A percentile compares a stretch with the other conserved stretches of the same genome.
Conservation (phyloP, 2,329 filamentous ascomycete genomes). For the Coniochaeta sp. region DNA sequence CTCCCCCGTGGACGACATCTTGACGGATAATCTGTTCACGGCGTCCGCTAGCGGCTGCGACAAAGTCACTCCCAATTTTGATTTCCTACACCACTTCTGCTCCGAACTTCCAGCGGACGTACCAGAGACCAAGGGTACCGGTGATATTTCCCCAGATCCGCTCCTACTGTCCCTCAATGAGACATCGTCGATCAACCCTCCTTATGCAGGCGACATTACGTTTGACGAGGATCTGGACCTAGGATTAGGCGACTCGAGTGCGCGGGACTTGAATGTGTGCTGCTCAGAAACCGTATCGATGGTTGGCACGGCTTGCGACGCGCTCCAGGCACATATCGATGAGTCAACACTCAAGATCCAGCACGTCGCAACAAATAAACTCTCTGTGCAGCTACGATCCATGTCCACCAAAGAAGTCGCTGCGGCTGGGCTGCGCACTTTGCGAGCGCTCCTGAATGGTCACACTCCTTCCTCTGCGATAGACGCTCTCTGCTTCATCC, state of each 20-base stretch:
- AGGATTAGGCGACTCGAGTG: background rate
- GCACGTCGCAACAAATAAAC: slow-evolving; percentile 28
- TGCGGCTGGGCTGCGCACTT: slow-evolving; percentile 30
- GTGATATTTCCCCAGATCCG: slow-evolving; percentile 23
- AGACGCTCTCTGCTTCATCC: slow-evolving; percentile 42
- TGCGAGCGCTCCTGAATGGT: slow-evolving; percentile 32
- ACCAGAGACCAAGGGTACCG: slow-evolving; percentile 20
- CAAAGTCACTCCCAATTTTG: slow-evolving; percentile 17
- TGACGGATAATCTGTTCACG: slow-evolving; percentile 20
- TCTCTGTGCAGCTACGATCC: slow-evolving; percentile 31
- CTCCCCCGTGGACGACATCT: slow-evolving; percentile 32
- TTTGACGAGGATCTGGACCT: slow-evolving; percentile 20
- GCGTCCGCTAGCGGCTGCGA: slow-evolving; percentile 13
- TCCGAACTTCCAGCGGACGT: slow-evolving; percentile 37
- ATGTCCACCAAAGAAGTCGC: slow-evolving; percentile 32
- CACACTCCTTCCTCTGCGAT: slow-evolving; percentile 28
- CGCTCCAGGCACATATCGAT: slow-evolving; percentile 36
- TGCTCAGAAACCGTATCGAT: slow-evolving; percentile 28
- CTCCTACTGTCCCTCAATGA: slow-evolving; percentile 27
- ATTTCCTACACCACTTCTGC: slow-evolving; percentile 20
- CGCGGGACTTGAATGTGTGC: slow-evolving; percentile 14
- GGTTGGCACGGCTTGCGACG: slow-evolving; percentile 35
- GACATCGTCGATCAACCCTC: slow-evolving; percentile 23
- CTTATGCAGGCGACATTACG: slow-evolving; percentile 27
- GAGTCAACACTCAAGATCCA: slow-evolving; percentile 36